Base-by-base conservation (phyloP, 176 grass and related monocot species). In the Hordeum marinum region DNA sequence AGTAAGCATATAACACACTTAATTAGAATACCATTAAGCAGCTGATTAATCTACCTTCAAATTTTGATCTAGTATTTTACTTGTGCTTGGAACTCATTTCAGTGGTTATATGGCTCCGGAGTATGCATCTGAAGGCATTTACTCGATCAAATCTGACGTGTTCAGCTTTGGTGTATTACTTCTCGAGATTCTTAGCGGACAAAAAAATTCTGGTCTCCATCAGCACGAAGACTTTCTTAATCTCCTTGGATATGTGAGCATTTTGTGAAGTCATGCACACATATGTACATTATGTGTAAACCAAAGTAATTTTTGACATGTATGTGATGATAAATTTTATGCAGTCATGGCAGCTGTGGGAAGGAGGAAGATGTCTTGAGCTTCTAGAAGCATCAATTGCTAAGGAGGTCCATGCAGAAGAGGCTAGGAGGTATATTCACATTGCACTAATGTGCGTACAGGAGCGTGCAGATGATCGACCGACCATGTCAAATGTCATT, bases 391-490 rank as follows among this genome's bases (percentile, higher is more conserved):
- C 75, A 57, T 55, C 75, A 42, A 29, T 84, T 50, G 10, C 40
- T 24, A 36, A 64, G 31, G 29, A 18, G 10, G 39, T 29, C 42
- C n/a, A 15, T 37, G 29, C 52, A 54, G 3, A 14, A 31, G 75
- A 80, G 57, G 31, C 42, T 15, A 60, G 36, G 34, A 65, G 65
- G 35, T 73, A 77, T 55, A 88, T 84, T 43, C 67, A 88, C 18
- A 68, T 84, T 4, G 87, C 87, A 32, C 54, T 88, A 29, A 54
- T 84, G 54, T 84, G 81, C 26, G 87, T 88, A 13, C 87, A 88
- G 31, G 81, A 84, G 43, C 76, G 15, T 39, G 27, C 72, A 21
- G 72, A 85, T 15, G 83, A 77, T 68, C 83, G 83, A 79, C 87
- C 75, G 2, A 74, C 87, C 41, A 88, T 88, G 81, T 80, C 87